These are phyloP conservation scores for Haplosporangium gracile DNA, from an alignment of 192 early-diverging fungal species.

Conservation along the genomic window DNA sequence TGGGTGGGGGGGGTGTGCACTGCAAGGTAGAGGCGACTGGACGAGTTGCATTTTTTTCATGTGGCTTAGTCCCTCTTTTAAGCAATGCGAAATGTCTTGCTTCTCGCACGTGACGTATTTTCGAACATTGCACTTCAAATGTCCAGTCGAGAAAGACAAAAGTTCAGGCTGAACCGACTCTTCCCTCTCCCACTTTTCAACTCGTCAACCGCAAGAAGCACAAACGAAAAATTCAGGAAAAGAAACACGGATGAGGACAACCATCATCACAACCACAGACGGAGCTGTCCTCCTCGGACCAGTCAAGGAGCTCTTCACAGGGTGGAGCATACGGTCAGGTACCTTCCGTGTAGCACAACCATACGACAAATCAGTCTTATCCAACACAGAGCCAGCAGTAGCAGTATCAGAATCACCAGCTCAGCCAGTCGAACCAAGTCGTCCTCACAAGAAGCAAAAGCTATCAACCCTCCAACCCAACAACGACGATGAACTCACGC, in stretches of 20 bases:
- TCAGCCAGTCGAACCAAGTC: background rate
- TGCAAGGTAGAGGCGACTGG: no score
- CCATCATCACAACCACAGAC: background rate
- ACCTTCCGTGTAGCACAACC: slow-evolving; percentile 41
- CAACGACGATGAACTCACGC: background rate
- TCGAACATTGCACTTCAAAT: no score
- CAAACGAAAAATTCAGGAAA: background rate
- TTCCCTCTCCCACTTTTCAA: no score
- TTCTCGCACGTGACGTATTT: no score
- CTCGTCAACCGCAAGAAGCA: no score
- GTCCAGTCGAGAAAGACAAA: no score
- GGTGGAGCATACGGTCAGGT: slow-evolving; percentile 41
- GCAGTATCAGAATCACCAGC: background rate
- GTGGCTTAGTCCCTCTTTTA: no score
- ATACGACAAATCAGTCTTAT: slow-evolving; percentile 9
- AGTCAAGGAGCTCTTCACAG: slow-evolving; percentile 3
- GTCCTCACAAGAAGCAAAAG: slow-evolving; percentile 11
- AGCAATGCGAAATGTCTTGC: no score
- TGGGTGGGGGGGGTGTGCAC: no score
- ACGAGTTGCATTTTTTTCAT: no score
- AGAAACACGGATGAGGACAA: background rate
- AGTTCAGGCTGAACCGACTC: no score
- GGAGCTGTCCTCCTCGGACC: slow-evolving; percentile 12
- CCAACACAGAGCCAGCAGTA: background rate
- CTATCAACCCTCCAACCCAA: background rate